These are phyloP conservation scores for Nemania serpens DNA, from an alignment of 2,329 filamentous ascomycete genomes.

Conservation along the genomic window DNA sequence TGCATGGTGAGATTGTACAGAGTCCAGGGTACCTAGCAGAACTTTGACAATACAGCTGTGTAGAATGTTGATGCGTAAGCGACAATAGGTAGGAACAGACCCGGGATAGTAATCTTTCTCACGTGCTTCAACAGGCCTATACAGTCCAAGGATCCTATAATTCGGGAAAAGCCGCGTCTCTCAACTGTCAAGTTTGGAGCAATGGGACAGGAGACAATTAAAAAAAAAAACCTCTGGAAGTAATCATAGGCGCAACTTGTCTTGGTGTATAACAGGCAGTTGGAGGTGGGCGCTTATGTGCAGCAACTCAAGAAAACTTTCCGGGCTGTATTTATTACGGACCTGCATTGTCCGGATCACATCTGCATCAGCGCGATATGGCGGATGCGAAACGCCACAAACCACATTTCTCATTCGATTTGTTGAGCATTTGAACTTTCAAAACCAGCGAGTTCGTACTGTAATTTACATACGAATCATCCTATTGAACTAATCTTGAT, in stretches of 20 bases:
- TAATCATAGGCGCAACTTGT: no score
- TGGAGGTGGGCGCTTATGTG: background rate
- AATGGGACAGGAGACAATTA: background rate
- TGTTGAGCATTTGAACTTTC: background rate
- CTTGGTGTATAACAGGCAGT: no score
- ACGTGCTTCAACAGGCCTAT: no score
- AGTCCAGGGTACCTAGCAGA: no score
- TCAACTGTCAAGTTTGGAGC: background rate
- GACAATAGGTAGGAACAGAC: background rate
- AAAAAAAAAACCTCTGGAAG: no score
- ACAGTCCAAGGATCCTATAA: slow-evolving; percentile 4
- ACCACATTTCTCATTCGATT: background rate
- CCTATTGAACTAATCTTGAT: background rate
- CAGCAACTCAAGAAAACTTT: background rate
- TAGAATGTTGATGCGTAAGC: no score
- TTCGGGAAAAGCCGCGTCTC: background rate
- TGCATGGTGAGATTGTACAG: no score
- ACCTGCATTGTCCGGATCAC: background rate
- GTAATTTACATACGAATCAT: background rate
- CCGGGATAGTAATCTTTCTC: slow-evolving; percentile 13
- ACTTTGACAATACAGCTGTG: no score
- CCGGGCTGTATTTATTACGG: background rate
- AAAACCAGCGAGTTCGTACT: background rate
- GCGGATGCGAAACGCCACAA: background rate
- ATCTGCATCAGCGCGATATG: background rate